phyloP scores from a whole-genome alignment of 805 yeast species.

The Pichia thaimueangensis region DNA sequence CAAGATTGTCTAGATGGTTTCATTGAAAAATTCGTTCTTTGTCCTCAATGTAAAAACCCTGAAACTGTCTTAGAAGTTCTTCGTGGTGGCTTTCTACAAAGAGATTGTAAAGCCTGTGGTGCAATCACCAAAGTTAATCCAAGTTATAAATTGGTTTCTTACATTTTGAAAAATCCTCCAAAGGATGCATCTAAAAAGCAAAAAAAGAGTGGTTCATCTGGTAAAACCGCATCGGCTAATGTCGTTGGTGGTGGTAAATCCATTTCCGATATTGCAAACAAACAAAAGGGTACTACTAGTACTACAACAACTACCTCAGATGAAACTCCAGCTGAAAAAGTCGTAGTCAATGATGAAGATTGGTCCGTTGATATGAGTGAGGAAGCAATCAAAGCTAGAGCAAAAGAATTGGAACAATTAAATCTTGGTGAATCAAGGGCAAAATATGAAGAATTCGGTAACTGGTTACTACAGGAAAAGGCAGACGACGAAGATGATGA shows the following conservation, averaged over 20 bases:
- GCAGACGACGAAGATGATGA: conserved; percentile 54
- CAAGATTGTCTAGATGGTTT: conserved; percentile 95
- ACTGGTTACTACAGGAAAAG: conserved; percentile 55
- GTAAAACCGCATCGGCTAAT: conserved; percentile 70
- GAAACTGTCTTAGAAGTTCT: conserved; percentile 87
- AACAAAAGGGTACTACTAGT: conserved; percentile 21
- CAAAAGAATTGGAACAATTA: conserved; percentile 73
- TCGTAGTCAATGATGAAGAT: conserved; percentile 78
- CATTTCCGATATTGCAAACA: conserved; percentile 69
- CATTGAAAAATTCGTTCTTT: conserved; percentile 84
- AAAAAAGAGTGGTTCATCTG: conserved; percentile 44
- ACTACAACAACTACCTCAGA: background rate
- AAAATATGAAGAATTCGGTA: conserved; percentile 74
- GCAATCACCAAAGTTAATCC: conserved; percentile 76
- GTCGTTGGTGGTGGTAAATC: conserved; percentile 84
- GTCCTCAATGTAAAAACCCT: conserved; percentile 94
- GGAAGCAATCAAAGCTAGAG: conserved; percentile 92
- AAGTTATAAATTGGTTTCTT: conserved; percentile 80
- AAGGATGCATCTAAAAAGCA: conserved; percentile 51
- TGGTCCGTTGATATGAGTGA: conserved; percentile 98
- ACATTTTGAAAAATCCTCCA: conserved; percentile 81
- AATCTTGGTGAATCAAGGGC: conserved; percentile 36
- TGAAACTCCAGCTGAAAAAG: conserved; percentile 33
- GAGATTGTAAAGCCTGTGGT: conserved; percentile 99
- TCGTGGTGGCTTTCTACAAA: conserved; percentile 65